phyloP scores from a whole-genome alignment of 1,284 basidiomycete species.

The Pisolithus thermaeus region DNA sequence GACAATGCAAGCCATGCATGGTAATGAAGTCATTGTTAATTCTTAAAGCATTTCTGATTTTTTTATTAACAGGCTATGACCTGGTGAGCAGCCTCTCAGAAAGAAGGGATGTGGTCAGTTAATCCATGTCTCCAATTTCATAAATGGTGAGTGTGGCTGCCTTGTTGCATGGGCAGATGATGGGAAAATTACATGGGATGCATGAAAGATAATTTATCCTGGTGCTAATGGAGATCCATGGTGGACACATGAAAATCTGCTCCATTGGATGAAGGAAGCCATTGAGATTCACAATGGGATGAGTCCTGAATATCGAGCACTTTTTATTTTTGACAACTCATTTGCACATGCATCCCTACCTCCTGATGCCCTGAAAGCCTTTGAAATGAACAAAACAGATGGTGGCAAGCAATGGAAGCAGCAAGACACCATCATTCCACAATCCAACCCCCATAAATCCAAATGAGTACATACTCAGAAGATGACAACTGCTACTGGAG shows the following conservation, averaged over 20 bases:
- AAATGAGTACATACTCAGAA: conserved; percentile 23
- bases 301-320: conserved; percentile 17
- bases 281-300: conserved; percentile 18
- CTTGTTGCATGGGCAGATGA: conserved; percentile 6
- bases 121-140: conserved; percentile 19
- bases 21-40: neutral
- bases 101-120: conserved; percentile 14
- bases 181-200: conserved; percentile 14
- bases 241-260: conserved; percentile 24
- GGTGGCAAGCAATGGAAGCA: conserved; percentile 27
- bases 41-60: too few relatives aligned
- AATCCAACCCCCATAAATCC: conserved; percentile 19
- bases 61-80: conserved; percentile 1
- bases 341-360: conserved; percentile 27
- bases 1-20: conserved; percentile 14
- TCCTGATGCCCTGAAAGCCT: conserved; percentile 27
- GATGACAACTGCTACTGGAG: conserved; percentile 25
- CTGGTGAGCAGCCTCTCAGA: conserved; percentile 1
- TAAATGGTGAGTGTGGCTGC: conserved; percentile 8
- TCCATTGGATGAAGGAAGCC: conserved; percentile 19
- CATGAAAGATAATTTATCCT: conserved; percentile 24
- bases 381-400: conserved; percentile 30
- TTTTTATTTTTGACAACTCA: conserved; percentile 34
- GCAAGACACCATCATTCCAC: conserved; percentile 27
- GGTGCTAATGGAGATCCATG: conserved; percentile 25